Conservation (phyloP, 805 yeast species). For the Wilhelminamyces savonicus region DNA sequence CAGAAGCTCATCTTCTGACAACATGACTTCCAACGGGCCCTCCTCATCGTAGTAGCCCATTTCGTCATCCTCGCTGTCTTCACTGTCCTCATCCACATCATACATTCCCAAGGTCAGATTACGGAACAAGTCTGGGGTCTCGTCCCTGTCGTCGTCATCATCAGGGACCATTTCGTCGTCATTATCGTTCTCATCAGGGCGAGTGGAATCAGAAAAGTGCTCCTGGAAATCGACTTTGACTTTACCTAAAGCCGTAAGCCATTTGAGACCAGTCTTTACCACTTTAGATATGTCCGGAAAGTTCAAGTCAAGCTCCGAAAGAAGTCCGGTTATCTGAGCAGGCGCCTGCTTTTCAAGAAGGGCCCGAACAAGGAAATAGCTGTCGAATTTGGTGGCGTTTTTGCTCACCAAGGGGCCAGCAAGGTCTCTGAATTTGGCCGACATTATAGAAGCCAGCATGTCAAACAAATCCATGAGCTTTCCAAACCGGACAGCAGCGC, state of each 20-base stretch:
- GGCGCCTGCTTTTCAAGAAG: conserved; percentile 66
- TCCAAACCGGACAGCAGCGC: conserved; percentile 43
- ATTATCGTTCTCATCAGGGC: conserved; percentile 37
- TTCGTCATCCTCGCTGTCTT: conserved; percentile 42
- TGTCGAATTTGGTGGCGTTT: conserved; percentile 49
- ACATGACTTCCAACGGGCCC: conserved; percentile 33
- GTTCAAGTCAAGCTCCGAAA: conserved; percentile 67
- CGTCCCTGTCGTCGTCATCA: conserved; percentile 54
- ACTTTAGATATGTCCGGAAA: conserved; percentile 60
- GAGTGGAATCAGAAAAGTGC: too few species aligned
- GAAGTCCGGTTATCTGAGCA: conserved; percentile 46
- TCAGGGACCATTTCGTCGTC: conserved; percentile 26
- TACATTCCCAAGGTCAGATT: conserved; percentile 94
- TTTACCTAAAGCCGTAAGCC: conserved; percentile 51
- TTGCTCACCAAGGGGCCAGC: conserved; percentile 41
- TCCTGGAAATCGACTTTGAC: conserved; percentile 53
- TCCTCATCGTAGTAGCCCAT: conserved; percentile 34
- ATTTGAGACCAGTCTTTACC: conserved; percentile 52
- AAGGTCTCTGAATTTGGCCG: conserved; percentile 34
- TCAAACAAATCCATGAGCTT: conserved; percentile 50
- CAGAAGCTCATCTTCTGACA: conserved; percentile 25
- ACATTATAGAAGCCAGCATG: conserved; percentile 35
- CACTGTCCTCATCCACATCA: conserved; percentile 69
- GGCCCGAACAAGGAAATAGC: conserved; percentile 55
- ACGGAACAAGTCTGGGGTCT: conserved; percentile 74